Conservation (phyloP, 2,329 filamentous ascomycete genomes). For the Ascochyta koolunga region DNA sequence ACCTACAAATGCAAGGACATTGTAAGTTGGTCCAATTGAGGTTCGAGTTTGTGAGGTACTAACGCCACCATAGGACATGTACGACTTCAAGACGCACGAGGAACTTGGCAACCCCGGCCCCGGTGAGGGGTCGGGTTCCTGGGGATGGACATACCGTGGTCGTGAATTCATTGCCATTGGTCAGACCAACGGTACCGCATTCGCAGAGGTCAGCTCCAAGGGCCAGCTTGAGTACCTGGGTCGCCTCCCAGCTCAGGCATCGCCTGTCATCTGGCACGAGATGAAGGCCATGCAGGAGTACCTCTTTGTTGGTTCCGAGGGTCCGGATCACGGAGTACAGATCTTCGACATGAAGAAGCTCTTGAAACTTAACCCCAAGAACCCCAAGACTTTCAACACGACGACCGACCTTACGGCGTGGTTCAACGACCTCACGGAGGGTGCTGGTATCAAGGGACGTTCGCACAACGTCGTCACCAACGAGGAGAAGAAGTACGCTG, state of each 20-base stretch:
- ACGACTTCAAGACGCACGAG: constrained; percentile 62
- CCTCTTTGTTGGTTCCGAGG: constrained; percentile 50
- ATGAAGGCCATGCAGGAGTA: constrained; percentile 53
- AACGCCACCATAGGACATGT: constrained; percentile 51
- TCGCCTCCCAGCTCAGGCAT: constrained; percentile 55
- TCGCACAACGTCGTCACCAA: constrained; percentile 48
- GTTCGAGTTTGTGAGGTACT: constrained; percentile 1
- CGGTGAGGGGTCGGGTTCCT: constrained; percentile 54
- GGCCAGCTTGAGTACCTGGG: constrained; percentile 61
- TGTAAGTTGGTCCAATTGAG: constrained; percentile 46
- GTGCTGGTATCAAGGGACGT: constrained; percentile 28
- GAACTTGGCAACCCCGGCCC: constrained; percentile 55
- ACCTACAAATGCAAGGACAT: constrained; percentile 53
- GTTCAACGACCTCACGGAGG: constrained; percentile 34
- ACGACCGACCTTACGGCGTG: constrained; percentile 37
- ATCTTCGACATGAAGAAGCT: constrained; percentile 64
- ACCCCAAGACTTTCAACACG: constrained; percentile 38
- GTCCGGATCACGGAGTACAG: constrained; percentile 60
- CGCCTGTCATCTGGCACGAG: constrained; percentile 59
- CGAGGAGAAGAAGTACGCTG: constrained; percentile 42
- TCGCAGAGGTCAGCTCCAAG: constrained; percentile 57
- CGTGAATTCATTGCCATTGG: constrained; percentile 63
- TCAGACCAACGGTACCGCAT: constrained; percentile 62
- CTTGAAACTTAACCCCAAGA: constrained; percentile 41
- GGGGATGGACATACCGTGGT: constrained; percentile 60